phyloP scores from a whole-genome alignment of 1,139 yeast species.

The Kurtzmaniella quercitrusa region DNA sequence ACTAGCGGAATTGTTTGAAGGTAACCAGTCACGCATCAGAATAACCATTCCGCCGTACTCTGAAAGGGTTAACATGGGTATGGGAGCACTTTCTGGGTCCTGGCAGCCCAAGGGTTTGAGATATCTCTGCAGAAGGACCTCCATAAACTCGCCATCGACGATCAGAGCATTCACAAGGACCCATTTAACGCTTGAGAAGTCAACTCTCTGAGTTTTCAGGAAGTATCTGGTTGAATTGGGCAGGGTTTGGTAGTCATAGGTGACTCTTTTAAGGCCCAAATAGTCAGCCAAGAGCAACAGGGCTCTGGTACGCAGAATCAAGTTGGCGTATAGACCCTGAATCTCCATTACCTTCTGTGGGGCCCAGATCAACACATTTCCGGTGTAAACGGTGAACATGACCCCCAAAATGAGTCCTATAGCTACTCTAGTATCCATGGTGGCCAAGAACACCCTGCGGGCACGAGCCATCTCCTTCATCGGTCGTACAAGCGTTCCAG shows the following conservation, averaged over 20 bases:
- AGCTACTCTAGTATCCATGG: constrained; percentile 81
- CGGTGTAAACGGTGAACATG: constrained; percentile 76
- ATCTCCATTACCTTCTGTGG: constrained; percentile 71
- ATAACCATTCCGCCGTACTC: constrained; percentile 98
- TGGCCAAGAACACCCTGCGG: constrained; percentile 53
- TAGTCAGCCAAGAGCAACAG: constrained; percentile 80
- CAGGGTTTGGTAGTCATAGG: constrained; percentile 86
- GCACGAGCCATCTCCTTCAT: constrained; percentile 22
- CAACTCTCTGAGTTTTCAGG: constrained; percentile 73
- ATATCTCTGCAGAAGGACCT: constrained; percentile 88
- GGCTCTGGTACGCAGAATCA: constrained; percentile 67
- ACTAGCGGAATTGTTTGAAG: constrained; percentile 19
- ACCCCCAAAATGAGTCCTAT: constrained; percentile 84
- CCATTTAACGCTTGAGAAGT: constrained; percentile 79
- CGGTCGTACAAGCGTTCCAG: constrained; percentile 33
- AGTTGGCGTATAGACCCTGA: constrained; percentile 85
- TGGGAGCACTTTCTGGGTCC: constrained; percentile 70
- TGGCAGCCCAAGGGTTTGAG: constrained; percentile 84
- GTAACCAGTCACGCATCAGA: constrained; percentile 87
- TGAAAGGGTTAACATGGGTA: constrained; percentile 84
- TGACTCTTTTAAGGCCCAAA: constrained; percentile 86
- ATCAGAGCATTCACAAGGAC: constrained; percentile 88
- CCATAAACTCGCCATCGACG: constrained; percentile 91
- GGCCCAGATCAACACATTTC: constrained; percentile 77
- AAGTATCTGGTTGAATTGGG: constrained; percentile 82